Base-by-base conservation (phyloP, 1,284 basidiomycete species). In the Kalmanozyma brasiliensis region DNA sequence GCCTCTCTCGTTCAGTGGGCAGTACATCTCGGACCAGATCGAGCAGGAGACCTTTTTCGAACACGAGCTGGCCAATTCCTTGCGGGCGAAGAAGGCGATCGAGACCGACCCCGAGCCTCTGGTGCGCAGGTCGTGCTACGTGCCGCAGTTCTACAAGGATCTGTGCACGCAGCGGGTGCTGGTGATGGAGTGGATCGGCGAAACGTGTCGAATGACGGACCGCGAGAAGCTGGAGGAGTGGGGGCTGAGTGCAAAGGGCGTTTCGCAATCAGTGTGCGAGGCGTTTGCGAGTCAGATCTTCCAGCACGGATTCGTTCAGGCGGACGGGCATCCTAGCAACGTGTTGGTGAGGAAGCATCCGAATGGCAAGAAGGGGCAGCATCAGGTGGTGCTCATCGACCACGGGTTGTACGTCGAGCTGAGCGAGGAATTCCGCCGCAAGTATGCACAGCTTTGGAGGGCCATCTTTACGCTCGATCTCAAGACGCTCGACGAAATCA, bases 301-400 rank as follows among this genome's bases (percentile, higher is more conserved):
- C 49, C 74, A 78, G 46, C 70, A 76, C 42, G 77, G 77, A 2
- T 73, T 76, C 32, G 67, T 79, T 2, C 77, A 79, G 38, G 76
- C 75, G 1, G 76, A 79, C 41, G 77, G 77, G 1, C 77, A 79
- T 49, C 65, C 72, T 9, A 52, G 45, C 35, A 78, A 78, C 44
- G 67, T 79, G 14, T 43, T 79, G 3, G 75, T 79, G 11, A 44
- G 77, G 7, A 49, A 59, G 17, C 76, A 79, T 59, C 77, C 77
- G 1, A 69, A 74, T 38, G 75, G 66, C 20, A 64, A 58, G 35
- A 61, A 61, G 41, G 72, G 72, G 0, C 60, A 61, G 43, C 74
- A 78, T 40, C 77, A 79, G 42, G 64, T 79, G 32, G 65, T 77
- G 6, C 52, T 79, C 8, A 77, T 79, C 59, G 77, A 79, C 45